phyloP scores from a whole-genome alignment of 73 alveolate genomes.

The Tetrahymena malaccensis region DNA sequence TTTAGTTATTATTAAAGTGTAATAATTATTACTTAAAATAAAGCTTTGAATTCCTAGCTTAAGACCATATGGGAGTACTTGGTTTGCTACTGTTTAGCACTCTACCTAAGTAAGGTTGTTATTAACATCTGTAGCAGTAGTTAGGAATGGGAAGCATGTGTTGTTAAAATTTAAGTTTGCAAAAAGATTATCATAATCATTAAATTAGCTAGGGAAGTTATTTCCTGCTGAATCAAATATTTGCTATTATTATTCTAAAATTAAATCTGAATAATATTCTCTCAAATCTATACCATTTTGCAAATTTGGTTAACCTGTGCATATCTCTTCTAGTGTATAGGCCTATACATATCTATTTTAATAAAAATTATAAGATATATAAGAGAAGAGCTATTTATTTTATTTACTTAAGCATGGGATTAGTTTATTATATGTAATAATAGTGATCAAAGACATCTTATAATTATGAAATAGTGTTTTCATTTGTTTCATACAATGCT shows the following conservation, averaged over 20 bases:
- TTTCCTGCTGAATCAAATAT: not conserved
- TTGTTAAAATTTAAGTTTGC: not conserved
- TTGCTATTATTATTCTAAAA: not conserved
- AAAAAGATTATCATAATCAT: not conserved
- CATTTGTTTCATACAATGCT: not conserved
- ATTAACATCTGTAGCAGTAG: not conserved
- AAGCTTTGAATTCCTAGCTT: not conserved
- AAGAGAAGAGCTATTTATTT: not conserved
- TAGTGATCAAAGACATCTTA: not conserved
- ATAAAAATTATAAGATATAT: not conserved
- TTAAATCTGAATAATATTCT: not conserved
- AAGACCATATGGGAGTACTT: not conserved
- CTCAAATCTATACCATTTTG: not conserved
- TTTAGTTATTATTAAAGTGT: too few species aligned
- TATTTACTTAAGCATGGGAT: not conserved
- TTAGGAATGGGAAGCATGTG: not conserved
- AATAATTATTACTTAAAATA: not conserved
- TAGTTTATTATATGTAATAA: not conserved
- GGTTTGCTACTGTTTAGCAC: not conserved
- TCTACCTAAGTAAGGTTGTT: not conserved
- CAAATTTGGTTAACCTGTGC: not conserved
- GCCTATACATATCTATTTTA: not conserved
- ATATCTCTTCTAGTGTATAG: not conserved
- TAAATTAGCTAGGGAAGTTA: not conserved
- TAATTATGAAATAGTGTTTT: not conserved